Conservation (phyloP, 1,284 basidiomycete genomes). For the Puccinia triticina region DNA sequence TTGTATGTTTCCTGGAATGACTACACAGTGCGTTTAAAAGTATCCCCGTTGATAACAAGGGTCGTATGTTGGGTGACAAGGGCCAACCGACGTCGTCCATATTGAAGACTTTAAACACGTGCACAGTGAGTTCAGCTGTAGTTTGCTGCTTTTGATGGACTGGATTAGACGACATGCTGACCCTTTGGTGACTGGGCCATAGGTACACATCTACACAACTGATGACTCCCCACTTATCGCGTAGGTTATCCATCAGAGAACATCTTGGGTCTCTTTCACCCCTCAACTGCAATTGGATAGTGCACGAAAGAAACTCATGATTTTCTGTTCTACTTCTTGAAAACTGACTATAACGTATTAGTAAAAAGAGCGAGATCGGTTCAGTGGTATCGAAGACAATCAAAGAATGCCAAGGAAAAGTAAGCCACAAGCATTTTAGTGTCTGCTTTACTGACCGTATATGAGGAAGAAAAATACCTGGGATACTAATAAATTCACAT, state of each 20-base stretch:
- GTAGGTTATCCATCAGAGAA: neutral
- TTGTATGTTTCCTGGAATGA: neutral
- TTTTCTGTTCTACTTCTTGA: neutral
- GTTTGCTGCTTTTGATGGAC: neutral
- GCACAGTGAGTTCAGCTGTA: neutral
- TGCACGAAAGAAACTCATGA: neutral
- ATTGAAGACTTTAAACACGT: neutral
- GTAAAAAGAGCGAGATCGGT: neutral
- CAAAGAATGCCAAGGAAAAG: conserved; percentile 10
- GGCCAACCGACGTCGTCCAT: neutral
- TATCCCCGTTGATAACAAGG: neutral
- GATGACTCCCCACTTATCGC: neutral
- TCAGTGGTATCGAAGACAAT: neutral
- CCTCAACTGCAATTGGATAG: neutral
- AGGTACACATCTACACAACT: conserved; percentile 5
- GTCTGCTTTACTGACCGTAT: too few species aligned
- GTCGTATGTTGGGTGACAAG: conserved; percentile 2
- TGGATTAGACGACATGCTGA: neutral
- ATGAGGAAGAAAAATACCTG: too few species aligned
- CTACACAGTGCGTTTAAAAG: neutral
- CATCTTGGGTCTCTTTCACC: neutral
- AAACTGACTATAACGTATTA: neutral
- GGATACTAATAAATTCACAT: neutral
- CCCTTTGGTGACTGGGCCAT: neutral
- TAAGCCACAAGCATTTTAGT: neutral